These are phyloP conservation scores for Neonectria sp. DNA, from an alignment of 2,329 filamentous ascomycete species.

Conservation along the genomic window DNA sequence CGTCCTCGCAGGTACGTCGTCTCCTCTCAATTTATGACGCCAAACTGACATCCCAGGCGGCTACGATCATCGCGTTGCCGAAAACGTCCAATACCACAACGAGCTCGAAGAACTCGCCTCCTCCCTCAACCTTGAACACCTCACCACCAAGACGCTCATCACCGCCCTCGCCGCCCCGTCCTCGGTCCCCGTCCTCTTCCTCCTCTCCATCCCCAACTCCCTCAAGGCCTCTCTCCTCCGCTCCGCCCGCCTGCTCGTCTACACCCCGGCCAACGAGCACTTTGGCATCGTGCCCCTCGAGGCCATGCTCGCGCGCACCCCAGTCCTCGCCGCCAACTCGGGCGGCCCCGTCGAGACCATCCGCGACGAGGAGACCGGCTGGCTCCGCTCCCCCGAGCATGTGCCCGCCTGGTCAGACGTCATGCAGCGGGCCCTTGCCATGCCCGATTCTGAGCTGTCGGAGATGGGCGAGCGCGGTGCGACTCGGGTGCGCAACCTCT, in stretches of 20 bases:
- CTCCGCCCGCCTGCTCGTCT: conserved; percentile 83
- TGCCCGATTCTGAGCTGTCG: conserved; percentile 67
- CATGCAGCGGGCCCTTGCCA: conserved; percentile 76
- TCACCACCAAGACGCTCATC: conserved; percentile 82
- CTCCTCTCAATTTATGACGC: not conserved
- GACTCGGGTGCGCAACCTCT: conserved; percentile 77
- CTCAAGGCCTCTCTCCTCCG: conserved; percentile 85
- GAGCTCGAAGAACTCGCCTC: conserved; percentile 83
- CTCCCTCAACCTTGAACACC: conserved; percentile 76
- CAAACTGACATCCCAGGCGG: conserved; percentile 69
- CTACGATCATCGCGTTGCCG: conserved; percentile 86
- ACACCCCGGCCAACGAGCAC: conserved; percentile 94
- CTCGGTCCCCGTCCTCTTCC: conserved; percentile 84
- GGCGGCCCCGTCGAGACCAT: conserved; percentile 95
- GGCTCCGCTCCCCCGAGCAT: conserved; percentile 81
- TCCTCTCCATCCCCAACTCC: conserved; percentile 85
- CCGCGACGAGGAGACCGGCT: conserved; percentile 87
- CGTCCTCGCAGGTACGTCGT: conserved; percentile 79
- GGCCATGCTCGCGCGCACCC: conserved; percentile 90
- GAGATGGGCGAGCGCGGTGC: conserved; percentile 79
- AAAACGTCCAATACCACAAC: conserved; percentile 88
- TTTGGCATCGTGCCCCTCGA: conserved; percentile 98
- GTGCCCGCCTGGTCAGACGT: conserved; percentile 83
- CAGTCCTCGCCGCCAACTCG: conserved; percentile 91
- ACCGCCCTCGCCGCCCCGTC: conserved; percentile 75